These are phyloP conservation scores for Vararia minispora DNA, from an alignment of 768 basidiomycete species.

Conservation along the genomic window DNA sequence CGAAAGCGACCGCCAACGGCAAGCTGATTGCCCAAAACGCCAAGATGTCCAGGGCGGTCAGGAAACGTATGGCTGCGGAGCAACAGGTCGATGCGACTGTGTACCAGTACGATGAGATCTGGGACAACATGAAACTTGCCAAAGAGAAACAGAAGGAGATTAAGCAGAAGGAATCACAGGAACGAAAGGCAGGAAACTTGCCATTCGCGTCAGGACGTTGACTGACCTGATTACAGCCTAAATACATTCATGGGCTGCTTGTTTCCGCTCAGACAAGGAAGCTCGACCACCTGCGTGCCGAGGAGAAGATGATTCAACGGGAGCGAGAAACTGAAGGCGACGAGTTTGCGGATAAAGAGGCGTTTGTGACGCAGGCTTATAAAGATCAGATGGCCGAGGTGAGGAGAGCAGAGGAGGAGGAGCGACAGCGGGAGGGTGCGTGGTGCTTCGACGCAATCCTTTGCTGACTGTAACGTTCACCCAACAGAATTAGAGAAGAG, in stretches of 20 bases:
- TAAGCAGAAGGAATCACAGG: constrained; percentile 66
- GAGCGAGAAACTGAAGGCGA: constrained; percentile 93
- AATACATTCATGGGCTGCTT: constrained; percentile 81
- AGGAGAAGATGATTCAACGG: constrained; percentile 94
- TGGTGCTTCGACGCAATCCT: constrained; percentile 9
- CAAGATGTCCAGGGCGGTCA: constrained; percentile 49
- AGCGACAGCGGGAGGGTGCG: constrained; percentile 77
- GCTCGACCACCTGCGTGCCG: constrained; percentile 83
- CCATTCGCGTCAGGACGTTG: neutral
- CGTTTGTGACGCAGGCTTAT: constrained; percentile 97
- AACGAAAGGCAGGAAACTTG: constrained; percentile 54
- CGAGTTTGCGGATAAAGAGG: constrained; percentile 86
- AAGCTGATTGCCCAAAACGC: constrained; percentile 47
- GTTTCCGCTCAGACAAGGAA: constrained; percentile 76
- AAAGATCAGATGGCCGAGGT: constrained; percentile 94
- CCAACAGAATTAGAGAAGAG: constrained; percentile 44
- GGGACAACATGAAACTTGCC: constrained; percentile 89
- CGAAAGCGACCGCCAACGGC: constrained; percentile 37
- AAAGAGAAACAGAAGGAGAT: constrained; percentile 62
- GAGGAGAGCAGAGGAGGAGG: constrained; percentile 85
- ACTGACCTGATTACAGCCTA: constrained; percentile 48
- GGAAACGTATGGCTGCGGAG: constrained; percentile 71
- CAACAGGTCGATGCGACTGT: constrained; percentile 70
- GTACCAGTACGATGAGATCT: constrained; percentile 94
- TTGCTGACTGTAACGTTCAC: neutral